Conservation (phyloP, 441 rosid genomes). For the Mallotus repandus region DNA sequence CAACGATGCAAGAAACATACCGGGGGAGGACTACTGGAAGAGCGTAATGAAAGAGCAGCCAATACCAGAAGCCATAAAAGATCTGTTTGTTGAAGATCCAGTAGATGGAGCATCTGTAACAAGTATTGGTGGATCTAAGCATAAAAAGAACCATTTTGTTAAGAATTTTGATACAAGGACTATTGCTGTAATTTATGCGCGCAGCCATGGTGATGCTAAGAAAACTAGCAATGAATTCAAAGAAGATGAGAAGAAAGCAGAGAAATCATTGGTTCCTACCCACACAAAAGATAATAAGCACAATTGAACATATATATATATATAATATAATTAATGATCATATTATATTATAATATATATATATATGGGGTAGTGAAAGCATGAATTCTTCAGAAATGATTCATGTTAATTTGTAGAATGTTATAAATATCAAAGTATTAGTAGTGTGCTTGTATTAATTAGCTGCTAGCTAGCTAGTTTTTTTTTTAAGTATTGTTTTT, state of each 20-base stretch:
- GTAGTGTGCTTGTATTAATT: too few relatives aligned
- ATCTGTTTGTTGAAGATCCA: slow-evolving; percentile 16
- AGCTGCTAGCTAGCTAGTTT: too few relatives aligned
- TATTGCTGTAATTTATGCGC: slow-evolving; percentile 32
- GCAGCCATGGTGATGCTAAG: slow-evolving; percentile 5
- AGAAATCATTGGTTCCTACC: slow-evolving; percentile 5
- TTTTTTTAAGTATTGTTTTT: too few relatives aligned
- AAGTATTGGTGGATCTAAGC: neutral
- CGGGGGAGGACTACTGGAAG: slow-evolving; percentile 39
- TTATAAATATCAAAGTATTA: too few relatives aligned
- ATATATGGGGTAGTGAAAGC: too few relatives aligned
- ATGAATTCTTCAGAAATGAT: too few relatives aligned
- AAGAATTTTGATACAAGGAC: slow-evolving; percentile 29
- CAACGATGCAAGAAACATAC: slow-evolving; percentile 32
- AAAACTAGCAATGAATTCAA: neutral
- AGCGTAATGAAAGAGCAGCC: slow-evolving; percentile 30
- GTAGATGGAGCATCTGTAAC: neutral
- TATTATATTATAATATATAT: too few relatives aligned
- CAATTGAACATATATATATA: too few relatives aligned
- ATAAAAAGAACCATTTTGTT: slow-evolving; percentile 18
- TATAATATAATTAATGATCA: too few relatives aligned
- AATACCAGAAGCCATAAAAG: slow-evolving; percentile 29
- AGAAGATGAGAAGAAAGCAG: slow-evolving; percentile 13
- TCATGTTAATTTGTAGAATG: too few relatives aligned
- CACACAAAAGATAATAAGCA: too few relatives aligned